Evolutionary conservation across 2,329 filamentous ascomycete species (phyloP).

Genomic region (Penicillium fuscoglaucum): DNA sequence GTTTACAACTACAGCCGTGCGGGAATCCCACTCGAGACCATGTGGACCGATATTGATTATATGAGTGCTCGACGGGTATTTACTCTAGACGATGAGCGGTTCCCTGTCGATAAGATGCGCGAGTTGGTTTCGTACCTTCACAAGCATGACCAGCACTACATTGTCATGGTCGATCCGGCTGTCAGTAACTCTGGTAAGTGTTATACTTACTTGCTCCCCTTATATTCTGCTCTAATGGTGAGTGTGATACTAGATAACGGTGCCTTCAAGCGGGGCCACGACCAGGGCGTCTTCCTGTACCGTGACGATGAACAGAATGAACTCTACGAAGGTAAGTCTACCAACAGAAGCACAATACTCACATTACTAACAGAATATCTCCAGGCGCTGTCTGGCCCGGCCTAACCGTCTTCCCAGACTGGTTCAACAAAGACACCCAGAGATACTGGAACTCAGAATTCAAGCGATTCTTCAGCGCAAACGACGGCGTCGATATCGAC

Average conservation of each 20-base stretch:
- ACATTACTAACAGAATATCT: not conserved
- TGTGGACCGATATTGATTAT: constrained; percentile 50
- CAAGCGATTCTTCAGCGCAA: constrained; percentile 60
- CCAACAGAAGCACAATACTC: not conserved
- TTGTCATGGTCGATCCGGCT: constrained; percentile 71
- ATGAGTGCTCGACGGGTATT: constrained; percentile 43
- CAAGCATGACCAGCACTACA: constrained; percentile 65
- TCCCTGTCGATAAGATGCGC: constrained; percentile 53
- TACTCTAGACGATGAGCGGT: constrained; percentile 42
- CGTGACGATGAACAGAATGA: constrained; percentile 51
- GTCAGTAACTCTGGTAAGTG: constrained; percentile 41
- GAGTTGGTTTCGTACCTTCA: constrained; percentile 68
- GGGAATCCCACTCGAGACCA: constrained; percentile 46
- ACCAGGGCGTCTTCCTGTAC: constrained; percentile 57
- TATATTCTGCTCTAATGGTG: not conserved
- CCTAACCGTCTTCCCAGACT: constrained; percentile 71
- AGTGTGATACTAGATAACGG: constrained; percentile 45
- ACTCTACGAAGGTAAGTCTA: constrained; percentile 47
- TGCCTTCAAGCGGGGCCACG: constrained; percentile 62
- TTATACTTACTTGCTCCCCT: not conserved
- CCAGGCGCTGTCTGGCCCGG: constrained; percentile 75
- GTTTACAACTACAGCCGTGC: constrained; percentile 47
- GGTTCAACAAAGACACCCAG: constrained; percentile 67
- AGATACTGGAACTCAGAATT: constrained; percentile 72
- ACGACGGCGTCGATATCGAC: constrained; percentile 71